phyloP scores from a whole-genome alignment of 208 protist species.

The Entamoeba dispar region DNA sequence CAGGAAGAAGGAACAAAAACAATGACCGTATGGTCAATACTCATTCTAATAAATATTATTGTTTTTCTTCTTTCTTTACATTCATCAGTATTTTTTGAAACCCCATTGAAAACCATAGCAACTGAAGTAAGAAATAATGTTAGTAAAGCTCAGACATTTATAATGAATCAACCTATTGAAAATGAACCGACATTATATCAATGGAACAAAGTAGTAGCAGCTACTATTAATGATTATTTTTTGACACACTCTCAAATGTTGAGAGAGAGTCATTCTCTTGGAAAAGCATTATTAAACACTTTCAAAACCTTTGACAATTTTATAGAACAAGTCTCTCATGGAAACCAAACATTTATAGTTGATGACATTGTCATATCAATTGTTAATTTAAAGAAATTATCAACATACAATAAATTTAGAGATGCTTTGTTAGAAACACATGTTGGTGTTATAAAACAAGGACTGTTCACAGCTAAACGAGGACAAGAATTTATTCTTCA shows the following conservation, averaged over 20 bases:
- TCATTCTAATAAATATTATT: not conserved
- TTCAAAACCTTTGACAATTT: not conserved
- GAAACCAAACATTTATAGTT: not conserved
- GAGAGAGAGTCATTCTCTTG: not conserved
- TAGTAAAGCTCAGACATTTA: not conserved
- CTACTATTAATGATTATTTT: not conserved
- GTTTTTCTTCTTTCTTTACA: not conserved
- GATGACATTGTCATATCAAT: not conserved
- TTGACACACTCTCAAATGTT: not conserved
- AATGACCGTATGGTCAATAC: not conserved
- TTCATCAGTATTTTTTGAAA: not conserved
- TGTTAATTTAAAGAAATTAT: not conserved
- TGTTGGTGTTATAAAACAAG: not conserved
- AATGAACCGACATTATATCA: not conserved
- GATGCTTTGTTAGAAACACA: not conserved
- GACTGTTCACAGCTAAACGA: not conserved
- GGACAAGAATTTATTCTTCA: not conserved
- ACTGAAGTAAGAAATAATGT: not conserved
- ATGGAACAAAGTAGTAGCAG: not conserved
- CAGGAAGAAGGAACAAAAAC: not conserved
- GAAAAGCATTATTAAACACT: not conserved
- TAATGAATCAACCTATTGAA: not conserved
- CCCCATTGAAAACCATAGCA: not conserved
- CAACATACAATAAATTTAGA: not conserved
- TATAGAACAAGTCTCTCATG: not conserved